phyloP scores from a whole-genome alignment of 73 alveolate genomes.

The Uronychia binucleata region DNA sequence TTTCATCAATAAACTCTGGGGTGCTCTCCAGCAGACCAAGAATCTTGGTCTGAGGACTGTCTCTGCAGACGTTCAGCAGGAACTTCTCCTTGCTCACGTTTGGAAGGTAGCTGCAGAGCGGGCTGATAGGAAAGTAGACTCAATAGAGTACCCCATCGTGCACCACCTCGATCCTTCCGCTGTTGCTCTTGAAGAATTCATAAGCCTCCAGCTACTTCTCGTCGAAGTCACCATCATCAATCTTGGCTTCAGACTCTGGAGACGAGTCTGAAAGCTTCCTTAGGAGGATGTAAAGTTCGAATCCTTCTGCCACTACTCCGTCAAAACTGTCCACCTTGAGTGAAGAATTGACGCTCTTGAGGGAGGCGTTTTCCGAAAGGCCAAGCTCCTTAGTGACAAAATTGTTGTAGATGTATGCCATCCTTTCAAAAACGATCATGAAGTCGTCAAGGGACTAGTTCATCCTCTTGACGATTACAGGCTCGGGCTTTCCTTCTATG shows the following conservation, averaged over 20 bases:
- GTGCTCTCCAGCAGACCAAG: slow-evolving; percentile 78
- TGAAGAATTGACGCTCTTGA: background rate
- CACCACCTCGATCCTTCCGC: slow-evolving; percentile 74
- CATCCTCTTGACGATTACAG: slow-evolving; percentile 39
- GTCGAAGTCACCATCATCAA: slow-evolving; percentile 32
- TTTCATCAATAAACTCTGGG: slow-evolving; percentile 90
- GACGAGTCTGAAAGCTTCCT: slow-evolving; percentile 22
- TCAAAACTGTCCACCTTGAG: slow-evolving; percentile 28
- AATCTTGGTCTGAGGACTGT: slow-evolving; percentile 73
- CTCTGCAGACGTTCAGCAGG: slow-evolving; percentile 89
- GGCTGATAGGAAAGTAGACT: slow-evolving; percentile 82
- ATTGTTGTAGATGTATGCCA: slow-evolving; percentile 12
- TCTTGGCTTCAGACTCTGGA: background rate
- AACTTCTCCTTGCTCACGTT: slow-evolving; percentile 68
- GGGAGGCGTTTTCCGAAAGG: background rate
- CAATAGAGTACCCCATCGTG: slow-evolving; percentile 58
- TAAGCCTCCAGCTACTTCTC: slow-evolving; percentile 7
- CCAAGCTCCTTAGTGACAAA: slow-evolving; percentile 23
- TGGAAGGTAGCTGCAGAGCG: slow-evolving; percentile 70
- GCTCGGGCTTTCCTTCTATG: slow-evolving; percentile 65
- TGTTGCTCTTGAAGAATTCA: slow-evolving; percentile 54
- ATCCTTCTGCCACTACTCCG: slow-evolving; percentile 49
- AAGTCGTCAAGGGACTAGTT: slow-evolving; percentile 44
- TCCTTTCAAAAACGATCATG: slow-evolving; percentile 28
- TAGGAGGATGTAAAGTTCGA: slow-evolving; percentile 44